Evolutionary conservation across 768 basidiomycete species (phyloP).

Genomic region (Tephrocybe sp.): DNA sequence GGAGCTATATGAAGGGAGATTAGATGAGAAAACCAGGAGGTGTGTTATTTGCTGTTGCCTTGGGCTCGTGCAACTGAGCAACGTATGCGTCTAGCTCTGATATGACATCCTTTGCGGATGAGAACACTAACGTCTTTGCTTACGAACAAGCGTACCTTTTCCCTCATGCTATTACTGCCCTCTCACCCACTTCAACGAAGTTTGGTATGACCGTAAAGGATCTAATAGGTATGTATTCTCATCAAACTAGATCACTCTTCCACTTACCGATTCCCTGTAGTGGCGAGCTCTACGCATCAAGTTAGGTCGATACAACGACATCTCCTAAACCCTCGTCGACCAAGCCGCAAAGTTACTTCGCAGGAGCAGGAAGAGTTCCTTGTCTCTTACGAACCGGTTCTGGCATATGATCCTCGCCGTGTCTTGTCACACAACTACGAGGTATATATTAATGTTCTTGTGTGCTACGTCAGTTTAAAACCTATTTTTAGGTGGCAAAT

Average conservation of each 20-base stretch:
- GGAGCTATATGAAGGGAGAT: slow-evolving; percentile 83
- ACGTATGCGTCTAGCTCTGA: slow-evolving; percentile 37
- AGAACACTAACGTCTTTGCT: slow-evolving; percentile 51
- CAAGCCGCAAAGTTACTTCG: slow-evolving; percentile 68
- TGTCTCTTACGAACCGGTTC: slow-evolving; percentile 77
- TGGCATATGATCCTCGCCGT: slow-evolving; percentile 67
- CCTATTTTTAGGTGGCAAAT: slow-evolving; percentile 57
- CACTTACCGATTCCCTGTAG: too few species aligned
- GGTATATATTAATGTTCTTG: slow-evolving; percentile 22
- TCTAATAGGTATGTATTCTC: slow-evolving; percentile 68
- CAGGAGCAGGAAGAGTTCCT: slow-evolving; percentile 87
- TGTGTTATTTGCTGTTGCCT: slow-evolving; percentile 29
- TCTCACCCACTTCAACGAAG: slow-evolving; percentile 79
- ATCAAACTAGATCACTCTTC: too few species aligned
- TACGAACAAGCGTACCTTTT: slow-evolving; percentile 73
- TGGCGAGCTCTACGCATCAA: slow-evolving; percentile 73
- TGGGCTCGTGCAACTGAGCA: background rate
- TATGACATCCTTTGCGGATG: slow-evolving; percentile 47
- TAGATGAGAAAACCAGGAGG: slow-evolving; percentile 76
- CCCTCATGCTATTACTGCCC: slow-evolving; percentile 64
- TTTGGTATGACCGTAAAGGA: slow-evolving; percentile 88
- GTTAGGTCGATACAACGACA: slow-evolving; percentile 74
- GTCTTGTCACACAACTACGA: slow-evolving; percentile 53
- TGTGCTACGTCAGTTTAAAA: background rate
- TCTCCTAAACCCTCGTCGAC: slow-evolving; percentile 81